Evolutionary conservation across 1,284 basidiomycete species (phyloP).

Genomic region (Trametes polyzona): DNA sequence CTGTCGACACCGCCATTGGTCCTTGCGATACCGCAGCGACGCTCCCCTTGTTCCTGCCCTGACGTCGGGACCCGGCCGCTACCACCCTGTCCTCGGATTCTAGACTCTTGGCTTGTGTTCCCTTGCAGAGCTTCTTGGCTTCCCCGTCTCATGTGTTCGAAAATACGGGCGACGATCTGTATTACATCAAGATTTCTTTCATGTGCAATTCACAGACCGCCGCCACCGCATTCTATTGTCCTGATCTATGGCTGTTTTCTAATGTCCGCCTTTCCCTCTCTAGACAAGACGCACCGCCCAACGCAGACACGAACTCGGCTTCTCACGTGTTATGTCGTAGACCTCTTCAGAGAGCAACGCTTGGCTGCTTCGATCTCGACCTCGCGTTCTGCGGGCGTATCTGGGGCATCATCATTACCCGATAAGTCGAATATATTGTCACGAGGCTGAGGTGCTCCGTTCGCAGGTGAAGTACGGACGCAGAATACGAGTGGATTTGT

Average conservation of each 20-base stretch:
- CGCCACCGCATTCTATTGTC: neutral
- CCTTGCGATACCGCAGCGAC: neutral
- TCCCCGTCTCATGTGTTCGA: neutral
- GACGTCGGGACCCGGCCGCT: neutral
- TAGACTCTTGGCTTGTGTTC: neutral
- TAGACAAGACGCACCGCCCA: neutral
- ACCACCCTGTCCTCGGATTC: neutral
- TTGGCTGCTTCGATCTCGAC: neutral
- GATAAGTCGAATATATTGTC: neutral
- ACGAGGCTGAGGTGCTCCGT: neutral
- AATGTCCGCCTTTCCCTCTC: neutral
- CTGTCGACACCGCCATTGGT: neutral
- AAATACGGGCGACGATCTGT: slow-evolving; percentile 5
- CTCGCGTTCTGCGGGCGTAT: slow-evolving; percentile 17
- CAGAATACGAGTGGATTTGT: neutral
- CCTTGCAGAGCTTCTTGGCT: neutral
- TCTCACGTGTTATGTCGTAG: neutral
- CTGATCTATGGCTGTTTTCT: neutral
- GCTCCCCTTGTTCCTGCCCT: slow-evolving; percentile 6
- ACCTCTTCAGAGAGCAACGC: no score
- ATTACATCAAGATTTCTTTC: neutral
- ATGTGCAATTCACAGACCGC: no score
- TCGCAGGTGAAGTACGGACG: neutral
- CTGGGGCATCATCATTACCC: slow-evolving; percentile 18
- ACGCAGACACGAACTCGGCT: neutral